These are phyloP conservation scores for Meira nashicola DNA, from an alignment of 1,284 basidiomycete genomes.

Conservation along the genomic window DNA sequence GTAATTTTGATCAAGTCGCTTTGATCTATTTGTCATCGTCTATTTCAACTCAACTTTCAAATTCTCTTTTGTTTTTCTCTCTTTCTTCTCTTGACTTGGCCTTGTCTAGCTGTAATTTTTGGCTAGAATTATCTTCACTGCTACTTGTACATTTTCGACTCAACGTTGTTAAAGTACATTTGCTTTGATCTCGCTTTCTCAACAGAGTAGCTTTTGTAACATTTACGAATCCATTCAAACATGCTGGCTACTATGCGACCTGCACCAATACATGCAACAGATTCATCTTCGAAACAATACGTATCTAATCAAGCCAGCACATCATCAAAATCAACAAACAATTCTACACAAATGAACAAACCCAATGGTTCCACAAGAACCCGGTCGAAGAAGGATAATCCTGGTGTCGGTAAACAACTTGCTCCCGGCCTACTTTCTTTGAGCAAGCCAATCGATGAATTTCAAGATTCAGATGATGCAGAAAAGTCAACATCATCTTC, in stretches of 20 bases:
- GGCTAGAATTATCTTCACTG: no score
- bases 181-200: not conserved
- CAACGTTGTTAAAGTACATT: not conserved
- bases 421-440: conserved; percentile 34
- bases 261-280: conserved; percentile 22
- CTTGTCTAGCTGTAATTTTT: no score
- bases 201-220: not conserved
- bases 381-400: conserved; percentile 18
- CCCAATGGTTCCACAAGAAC: conserved; percentile 23
- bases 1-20: no score
- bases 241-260: conserved; percentile 46
- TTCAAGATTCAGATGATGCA: no score
- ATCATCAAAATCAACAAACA: not conserved
- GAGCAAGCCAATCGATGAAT: conserved; percentile 20
- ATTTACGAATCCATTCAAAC: conserved; percentile 5
- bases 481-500: no score
- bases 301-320: no score
- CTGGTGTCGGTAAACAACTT: conserved; percentile 10
- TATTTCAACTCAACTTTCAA: no score
- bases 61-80: no score
- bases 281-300: conserved; percentile 17
- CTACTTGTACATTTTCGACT: no score
- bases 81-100: no score
- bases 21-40: no score
- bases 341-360: conserved; percentile 13